phyloP scores from a whole-genome alignment of 305 asterid genomes.

The Andrographis paniculata region DNA sequence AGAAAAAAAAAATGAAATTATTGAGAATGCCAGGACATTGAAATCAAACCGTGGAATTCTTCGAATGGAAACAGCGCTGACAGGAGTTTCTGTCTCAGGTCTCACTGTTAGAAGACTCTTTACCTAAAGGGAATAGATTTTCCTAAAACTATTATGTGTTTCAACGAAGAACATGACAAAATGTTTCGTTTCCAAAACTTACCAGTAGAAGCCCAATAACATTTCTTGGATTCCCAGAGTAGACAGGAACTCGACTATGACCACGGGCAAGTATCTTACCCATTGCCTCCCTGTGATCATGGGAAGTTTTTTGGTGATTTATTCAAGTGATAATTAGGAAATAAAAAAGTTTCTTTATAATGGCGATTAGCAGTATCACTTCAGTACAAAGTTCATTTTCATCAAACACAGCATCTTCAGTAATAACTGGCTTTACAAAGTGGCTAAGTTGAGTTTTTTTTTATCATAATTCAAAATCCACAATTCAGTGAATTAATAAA shows the following conservation, averaged over 20 bases:
- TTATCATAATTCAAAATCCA: too few relatives aligned
- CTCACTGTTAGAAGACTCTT: slow-evolving; percentile 81
- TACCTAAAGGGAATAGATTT: slow-evolving; percentile 22
- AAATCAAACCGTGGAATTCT: slow-evolving; percentile 78
- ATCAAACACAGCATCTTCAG: too few relatives aligned
- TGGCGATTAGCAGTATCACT: not conserved
- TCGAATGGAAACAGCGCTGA: slow-evolving; percentile 85
- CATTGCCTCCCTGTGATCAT: slow-evolving; percentile 77
- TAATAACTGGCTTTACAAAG: too few relatives aligned
- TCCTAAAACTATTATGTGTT: slow-evolving; percentile 1
- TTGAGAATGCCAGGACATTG: slow-evolving; percentile 12
- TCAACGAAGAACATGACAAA: not conserved
- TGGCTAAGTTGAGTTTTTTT: too few relatives aligned
- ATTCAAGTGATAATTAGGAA: not conserved
- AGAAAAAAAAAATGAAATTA: not conserved
- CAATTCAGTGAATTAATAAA: too few relatives aligned
- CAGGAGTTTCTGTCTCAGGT: slow-evolving; percentile 95
- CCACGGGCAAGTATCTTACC: slow-evolving; percentile 94
- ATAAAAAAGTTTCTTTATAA: too few relatives aligned
- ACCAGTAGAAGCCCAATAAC: slow-evolving; percentile 91
- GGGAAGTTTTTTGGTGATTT: slow-evolving; percentile 4
- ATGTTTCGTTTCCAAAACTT: slow-evolving; percentile 14
- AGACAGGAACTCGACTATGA: slow-evolving; percentile 97
- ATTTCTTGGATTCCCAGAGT: slow-evolving; percentile 76
- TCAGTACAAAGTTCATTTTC: not conserved